Conservation (phyloP, 2,329 filamentous ascomycete genomes). For the Alternaria gaisen region DNA sequence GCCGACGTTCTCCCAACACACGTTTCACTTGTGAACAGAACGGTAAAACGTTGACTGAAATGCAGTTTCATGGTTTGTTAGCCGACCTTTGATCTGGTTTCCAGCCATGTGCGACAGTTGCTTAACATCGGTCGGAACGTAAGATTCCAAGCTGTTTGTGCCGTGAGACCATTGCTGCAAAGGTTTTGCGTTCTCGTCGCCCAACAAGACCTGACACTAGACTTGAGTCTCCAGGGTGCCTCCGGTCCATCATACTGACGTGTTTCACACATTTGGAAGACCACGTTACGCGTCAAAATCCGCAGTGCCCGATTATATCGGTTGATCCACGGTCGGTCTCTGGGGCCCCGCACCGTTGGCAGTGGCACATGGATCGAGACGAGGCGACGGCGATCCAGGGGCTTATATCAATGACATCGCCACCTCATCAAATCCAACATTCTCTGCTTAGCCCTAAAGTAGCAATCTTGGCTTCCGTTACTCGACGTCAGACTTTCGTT, state of each 20-base stretch:
- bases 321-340: constrained; percentile 30
- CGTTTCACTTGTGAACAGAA: constrained; percentile 7
- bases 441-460: constrained; percentile 6
- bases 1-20: constrained; percentile 16
- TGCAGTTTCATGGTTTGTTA: constrained; percentile 17
- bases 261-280: constrained; percentile 12
- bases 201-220: background rate
- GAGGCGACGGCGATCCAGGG: constrained; percentile 26
- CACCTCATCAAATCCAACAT: constrained; percentile 1
- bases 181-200: constrained; percentile 3
- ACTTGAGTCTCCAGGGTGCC: constrained; percentile 8
- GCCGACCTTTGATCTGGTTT: background rate
- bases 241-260: constrained; percentile 21
- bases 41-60: constrained; percentile 6
- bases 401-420: constrained; percentile 25
- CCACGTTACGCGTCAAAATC: constrained; percentile 24
- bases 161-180: constrained; percentile 3
- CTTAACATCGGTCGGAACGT: constrained; percentile 19
- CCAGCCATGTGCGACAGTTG: constrained; percentile 15
- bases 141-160: constrained; percentile 2
- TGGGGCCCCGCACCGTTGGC: constrained; percentile 37
- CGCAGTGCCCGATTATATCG: constrained; percentile 16
- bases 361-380: constrained; percentile 28
- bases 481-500: background rate
- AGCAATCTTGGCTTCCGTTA: background rate